Conservation (phyloP, 768 basidiomycete species). For the Rubroboletus pulcherrimus region DNA sequence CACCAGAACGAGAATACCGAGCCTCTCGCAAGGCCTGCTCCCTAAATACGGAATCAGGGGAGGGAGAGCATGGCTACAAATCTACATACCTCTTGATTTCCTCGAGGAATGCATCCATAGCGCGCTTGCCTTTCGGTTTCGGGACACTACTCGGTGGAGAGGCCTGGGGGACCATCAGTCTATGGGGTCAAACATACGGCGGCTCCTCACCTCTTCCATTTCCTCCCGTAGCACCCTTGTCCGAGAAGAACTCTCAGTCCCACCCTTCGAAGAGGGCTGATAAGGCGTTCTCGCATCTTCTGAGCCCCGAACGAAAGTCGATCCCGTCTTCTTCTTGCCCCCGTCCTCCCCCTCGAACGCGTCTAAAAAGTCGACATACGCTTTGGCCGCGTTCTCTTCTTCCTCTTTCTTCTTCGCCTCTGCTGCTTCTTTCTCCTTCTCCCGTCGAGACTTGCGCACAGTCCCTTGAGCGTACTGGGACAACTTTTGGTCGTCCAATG, state of each 20-base stretch:
- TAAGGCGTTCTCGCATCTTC: slow-evolving; percentile 37
- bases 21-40: slow-evolving; percentile 92
- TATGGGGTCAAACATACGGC: neutral
- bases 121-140: slow-evolving; percentile 89
- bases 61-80: neutral
- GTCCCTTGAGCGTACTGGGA: slow-evolving; percentile 85
- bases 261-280: slow-evolving; percentile 38
- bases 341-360: slow-evolving; percentile 74
- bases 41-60: slow-evolving; percentile 40
- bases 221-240: slow-evolving; percentile 31
- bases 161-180: slow-evolving; percentile 35
- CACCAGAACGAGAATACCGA: slow-evolving; percentile 69
- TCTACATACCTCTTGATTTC: slow-evolving; percentile 82
- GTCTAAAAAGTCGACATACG: slow-evolving; percentile 81
- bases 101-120: slow-evolving; percentile 94
- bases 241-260: slow-evolving; percentile 29
- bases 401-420: slow-evolving; percentile 86
- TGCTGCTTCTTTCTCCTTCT: slow-evolving; percentile 90
- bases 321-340: slow-evolving; percentile 44
- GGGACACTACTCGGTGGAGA: slow-evolving; percentile 55
- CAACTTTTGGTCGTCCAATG: slow-evolving; percentile 80
- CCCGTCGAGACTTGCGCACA: slow-evolving; percentile 82
- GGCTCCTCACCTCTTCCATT: slow-evolving; percentile 32
- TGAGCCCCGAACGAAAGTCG: slow-evolving; percentile 62
- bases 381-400: slow-evolving; percentile 73